Evolutionary conservation across 805 yeast species (phyloP).

Genomic region (Schwanniomyces sp.): DNA sequence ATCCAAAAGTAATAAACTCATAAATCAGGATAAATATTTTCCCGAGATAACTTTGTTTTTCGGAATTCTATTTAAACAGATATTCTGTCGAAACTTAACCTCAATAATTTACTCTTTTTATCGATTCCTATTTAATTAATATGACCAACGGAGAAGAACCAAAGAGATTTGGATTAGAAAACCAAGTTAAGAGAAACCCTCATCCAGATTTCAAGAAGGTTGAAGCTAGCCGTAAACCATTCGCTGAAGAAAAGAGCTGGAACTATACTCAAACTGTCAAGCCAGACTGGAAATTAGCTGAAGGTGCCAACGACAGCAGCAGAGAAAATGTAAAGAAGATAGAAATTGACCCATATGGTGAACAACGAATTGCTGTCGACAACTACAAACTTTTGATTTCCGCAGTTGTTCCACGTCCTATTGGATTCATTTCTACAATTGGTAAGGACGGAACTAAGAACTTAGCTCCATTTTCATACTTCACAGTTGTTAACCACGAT

Average conservation of each 20-base stretch:
- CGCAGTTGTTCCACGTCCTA: constrained; percentile 59
- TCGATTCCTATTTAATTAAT: background rate
- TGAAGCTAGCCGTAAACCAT: constrained; percentile 2
- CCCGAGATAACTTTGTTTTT: background rate
- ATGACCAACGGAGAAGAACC: constrained; percentile 2
- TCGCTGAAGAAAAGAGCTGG: constrained; percentile 1
- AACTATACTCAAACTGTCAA: constrained; percentile 23
- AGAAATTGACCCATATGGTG: constrained; percentile 48
- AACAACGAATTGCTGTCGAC: constrained; percentile 35
- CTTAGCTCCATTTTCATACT: constrained; percentile 63
- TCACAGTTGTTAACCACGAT: constrained; percentile 46
- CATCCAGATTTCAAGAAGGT: constrained; percentile 9
- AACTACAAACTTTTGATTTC: constrained; percentile 53
- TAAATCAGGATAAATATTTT: background rate
- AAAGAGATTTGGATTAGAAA: constrained; percentile 10
- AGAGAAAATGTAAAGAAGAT: constrained; percentile 48
- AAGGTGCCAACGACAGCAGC: constrained; percentile 43
- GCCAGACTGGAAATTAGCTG: constrained; percentile 44
- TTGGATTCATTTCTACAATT: constrained; percentile 55
- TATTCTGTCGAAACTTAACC: background rate
- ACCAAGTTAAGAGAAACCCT: constrained; percentile 15
- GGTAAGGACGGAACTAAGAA: constrained; percentile 43
- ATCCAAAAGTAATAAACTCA: background rate
- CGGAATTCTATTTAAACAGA: background rate
- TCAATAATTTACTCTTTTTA: background rate